Evolutionary conservation across 805 yeast genomes (phyloP), one percentile per base, ranked within the genome.

Genomic region (Ogataea henricii): DNA sequence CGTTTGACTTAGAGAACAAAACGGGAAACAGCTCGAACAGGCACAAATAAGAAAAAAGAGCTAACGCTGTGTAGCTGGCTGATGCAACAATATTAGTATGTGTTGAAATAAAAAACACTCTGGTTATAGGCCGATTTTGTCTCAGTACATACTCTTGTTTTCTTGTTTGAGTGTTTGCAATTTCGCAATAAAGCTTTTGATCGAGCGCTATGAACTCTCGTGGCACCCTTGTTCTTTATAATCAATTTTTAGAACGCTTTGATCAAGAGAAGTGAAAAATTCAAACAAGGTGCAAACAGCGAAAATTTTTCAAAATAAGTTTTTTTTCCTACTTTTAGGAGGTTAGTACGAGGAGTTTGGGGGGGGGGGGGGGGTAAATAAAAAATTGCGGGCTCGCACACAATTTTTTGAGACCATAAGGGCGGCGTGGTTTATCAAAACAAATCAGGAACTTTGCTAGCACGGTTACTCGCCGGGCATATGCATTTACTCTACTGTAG

Each of bases 251-350:
- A 39, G 26, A 43, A 22, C 26, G 21, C 20, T 23, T 21, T 18
- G 22, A 14, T 10, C 33, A 43, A 39, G 42, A 39, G 20, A 47
- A 23, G 36, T 40, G 40, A 40, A 47, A 50, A 50, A 47, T 46
- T 51, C 35, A 50, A 50, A 47, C 39, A 50, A 40, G 46, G 43
- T 26, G 32, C 33, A 36, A 44, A 43, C 13, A 41, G 50, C 38
- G 47, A 49, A 49, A 49, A 46, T 34, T 50, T 50, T 50, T 50
- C 53, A 49, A 40, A 43, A 39, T 29, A 25, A 26, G n/a, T 17
- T 39, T 39, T 39, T 35, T 26, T 27, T 26, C 18, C 10, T 20
- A 21, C 29, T 22, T 36, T 20, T 18, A 34, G 23, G 16, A 34
- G 21, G 10, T 34, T 4, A 32, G 4, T 4, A 32, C 10, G 14